Evolutionary conservation across 2,329 filamentous ascomycete genomes (phyloP).

Genomic region (Keithomyces neogunnii): DNA sequence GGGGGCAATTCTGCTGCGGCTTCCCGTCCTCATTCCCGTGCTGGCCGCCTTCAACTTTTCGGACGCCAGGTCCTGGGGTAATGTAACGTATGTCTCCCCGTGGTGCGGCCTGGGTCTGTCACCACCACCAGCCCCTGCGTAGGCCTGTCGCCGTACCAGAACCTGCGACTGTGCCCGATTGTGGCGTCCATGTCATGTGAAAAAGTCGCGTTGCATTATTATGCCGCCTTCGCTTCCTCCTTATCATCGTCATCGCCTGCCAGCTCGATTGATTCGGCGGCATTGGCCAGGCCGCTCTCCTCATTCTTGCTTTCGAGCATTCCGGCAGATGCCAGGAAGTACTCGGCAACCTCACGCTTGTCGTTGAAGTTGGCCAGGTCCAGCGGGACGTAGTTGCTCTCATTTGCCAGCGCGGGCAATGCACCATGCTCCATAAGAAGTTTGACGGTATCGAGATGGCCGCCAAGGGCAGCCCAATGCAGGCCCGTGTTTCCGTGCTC

Average conservation of each 20-base stretch:
- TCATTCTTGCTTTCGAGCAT: constrained; percentile 40
- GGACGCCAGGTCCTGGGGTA: not conserved
- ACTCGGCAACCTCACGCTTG: constrained; percentile 56
- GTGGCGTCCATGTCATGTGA: not conserved
- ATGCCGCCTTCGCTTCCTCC: constrained; percentile 10
- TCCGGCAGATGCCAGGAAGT: constrained; percentile 43
- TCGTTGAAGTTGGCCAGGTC: constrained; percentile 66
- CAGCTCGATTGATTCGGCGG: constrained; percentile 30
- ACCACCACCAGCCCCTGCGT: not conserved
- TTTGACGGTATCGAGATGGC: constrained; percentile 74
- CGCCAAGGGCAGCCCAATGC: constrained; percentile 90
- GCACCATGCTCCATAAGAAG: constrained; percentile 68
- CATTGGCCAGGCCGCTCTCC: constrained; percentile 32
- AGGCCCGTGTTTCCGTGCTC: constrained; percentile 80
- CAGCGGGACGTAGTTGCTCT: constrained; percentile 72
- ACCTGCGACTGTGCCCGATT: not conserved
- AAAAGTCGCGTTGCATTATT: not conserved
- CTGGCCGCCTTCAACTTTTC: not conserved
- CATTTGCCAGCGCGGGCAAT: constrained; percentile 69
- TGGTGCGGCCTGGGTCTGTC: constrained; percentile 2
- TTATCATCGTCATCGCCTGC: constrained; percentile 20
- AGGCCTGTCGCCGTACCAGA: not conserved
- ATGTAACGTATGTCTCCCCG: constrained; percentile 2
- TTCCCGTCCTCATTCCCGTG: constrained; percentile 1
- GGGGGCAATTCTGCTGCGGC: not conserved